phyloP scores from a whole-genome alignment of 257 asterid species.

The Solanum chaucha region DNA sequence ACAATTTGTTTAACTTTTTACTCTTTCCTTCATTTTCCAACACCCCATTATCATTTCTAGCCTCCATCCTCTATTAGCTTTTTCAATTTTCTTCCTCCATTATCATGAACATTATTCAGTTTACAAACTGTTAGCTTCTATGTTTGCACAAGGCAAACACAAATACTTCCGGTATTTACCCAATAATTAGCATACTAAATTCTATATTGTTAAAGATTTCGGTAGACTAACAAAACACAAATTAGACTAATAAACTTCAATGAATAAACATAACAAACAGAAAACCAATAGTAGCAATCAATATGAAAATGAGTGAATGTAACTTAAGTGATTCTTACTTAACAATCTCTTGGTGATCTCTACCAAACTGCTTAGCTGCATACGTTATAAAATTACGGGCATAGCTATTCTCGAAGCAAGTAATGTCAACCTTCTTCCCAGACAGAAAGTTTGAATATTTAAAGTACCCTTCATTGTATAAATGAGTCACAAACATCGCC shows the following conservation, averaged over 20 bases:
- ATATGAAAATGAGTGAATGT: not conserved
- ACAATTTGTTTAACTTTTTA: constrained; percentile 23
- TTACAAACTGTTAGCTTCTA: not conserved
- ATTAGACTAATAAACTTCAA: not conserved
- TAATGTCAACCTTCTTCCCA: constrained; percentile 23
- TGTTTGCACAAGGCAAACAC: not conserved
- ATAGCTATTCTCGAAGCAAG: constrained; percentile 39
- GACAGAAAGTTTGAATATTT: constrained; percentile 37
- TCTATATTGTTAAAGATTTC: not conserved
- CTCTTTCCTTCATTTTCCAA: not conserved
- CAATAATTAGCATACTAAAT: not conserved
- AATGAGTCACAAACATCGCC: constrained; percentile 4
- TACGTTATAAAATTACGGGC: constrained; percentile 47
- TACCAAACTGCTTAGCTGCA: constrained; percentile 57
- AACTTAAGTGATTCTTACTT: constrained; percentile 28
- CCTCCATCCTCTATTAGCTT: not conserved
- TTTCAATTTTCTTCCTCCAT: constrained; percentile 2
- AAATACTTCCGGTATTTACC: not conserved
- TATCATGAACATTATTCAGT: not conserved
- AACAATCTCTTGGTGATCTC: constrained; percentile 54
- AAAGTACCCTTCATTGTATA: constrained; percentile 38
- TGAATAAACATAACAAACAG: not conserved
- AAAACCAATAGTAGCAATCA: not conserved
- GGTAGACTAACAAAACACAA: not conserved
- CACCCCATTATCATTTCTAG: not conserved